A percentile compares a stretch with the other conserved stretches of the same genome.
Conservation (phyloP, 208 protist species). For the Crithidia mellificae region DNA sequence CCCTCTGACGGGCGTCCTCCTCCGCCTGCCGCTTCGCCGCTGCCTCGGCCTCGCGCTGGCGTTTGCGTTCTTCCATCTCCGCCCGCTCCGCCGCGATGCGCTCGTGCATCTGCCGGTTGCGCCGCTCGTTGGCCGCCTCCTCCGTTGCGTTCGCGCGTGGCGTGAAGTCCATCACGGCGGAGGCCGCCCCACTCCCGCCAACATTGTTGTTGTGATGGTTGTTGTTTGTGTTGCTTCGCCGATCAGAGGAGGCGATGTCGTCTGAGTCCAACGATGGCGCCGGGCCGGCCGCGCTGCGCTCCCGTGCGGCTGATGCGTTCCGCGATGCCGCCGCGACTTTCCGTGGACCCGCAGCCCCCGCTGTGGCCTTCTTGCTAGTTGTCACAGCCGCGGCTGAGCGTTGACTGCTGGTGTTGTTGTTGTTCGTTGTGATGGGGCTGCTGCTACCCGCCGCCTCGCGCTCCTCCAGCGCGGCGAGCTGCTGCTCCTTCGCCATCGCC, state of each 20-base stretch:
- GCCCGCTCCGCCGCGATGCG: constrained; percentile 47
- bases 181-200: constrained; percentile 1
- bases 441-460: background rate
- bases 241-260: background rate
- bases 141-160: constrained; percentile 33
- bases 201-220: background rate
- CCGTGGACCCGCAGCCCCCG: constrained; percentile 2
- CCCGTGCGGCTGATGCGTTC: constrained; percentile 4
- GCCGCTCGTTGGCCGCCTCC: constrained; percentile 32
- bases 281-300: constrained; percentile 2
- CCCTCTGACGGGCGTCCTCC: constrained; percentile 15
- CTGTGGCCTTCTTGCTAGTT: too few relatives aligned
- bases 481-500: constrained; percentile 75
- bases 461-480: constrained; percentile 48
- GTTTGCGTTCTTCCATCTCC: constrained; percentile 36
- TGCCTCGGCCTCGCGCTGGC: constrained; percentile 33
- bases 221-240: background rate
- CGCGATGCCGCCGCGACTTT: constrained; percentile 1
- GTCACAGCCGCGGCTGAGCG: too few relatives aligned
- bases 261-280: background rate
- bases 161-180: constrained; percentile 50
- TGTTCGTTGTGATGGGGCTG: background rate
- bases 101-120: constrained; percentile 45
- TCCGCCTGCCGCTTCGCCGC: constrained; percentile 23
- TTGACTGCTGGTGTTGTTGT: too few relatives aligned